Percentiles rank a stretch among this genome's conserved stretches.
Evolutionary conservation across 257 asterid species (phyloP).

Genomic region (Anisodus tanguticus): DNA sequence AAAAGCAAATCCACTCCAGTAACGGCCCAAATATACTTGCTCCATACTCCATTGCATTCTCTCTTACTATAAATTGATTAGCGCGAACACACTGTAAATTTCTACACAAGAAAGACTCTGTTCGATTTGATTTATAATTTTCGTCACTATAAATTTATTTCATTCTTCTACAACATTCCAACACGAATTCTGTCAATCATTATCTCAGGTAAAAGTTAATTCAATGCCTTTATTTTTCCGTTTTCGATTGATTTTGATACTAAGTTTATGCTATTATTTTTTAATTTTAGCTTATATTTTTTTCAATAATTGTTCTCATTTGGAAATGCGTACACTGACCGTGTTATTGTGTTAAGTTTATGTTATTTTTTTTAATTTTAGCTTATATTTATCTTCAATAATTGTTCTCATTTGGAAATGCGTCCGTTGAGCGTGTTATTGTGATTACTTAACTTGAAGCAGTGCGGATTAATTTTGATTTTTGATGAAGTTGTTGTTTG

Average conservation of each 20-base stretch:
- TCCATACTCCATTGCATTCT: neutral
- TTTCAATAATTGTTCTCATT: neutral
- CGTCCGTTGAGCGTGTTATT: neutral
- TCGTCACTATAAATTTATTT: too few relatives aligned
- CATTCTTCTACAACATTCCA: too few relatives aligned
- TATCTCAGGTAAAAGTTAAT: too few relatives aligned
- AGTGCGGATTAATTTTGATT: neutral
- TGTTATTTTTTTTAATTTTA: neutral
- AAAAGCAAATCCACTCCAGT: neutral
- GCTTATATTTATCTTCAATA: neutral
- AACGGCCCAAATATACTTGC: neutral
- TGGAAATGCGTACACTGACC: neutral
- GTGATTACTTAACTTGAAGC: neutral
- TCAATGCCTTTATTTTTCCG: too few relatives aligned
- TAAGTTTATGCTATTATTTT: too few relatives aligned
- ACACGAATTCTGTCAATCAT: too few relatives aligned
- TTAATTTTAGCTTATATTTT: neutral
- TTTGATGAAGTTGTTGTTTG: neutral
- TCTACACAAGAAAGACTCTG: neutral
- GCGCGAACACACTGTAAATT: slow-evolving; percentile 19
- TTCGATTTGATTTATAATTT: neutral
- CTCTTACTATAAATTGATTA: neutral
- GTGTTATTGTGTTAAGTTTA: neutral
- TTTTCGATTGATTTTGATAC: too few relatives aligned
- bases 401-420: neutral